Base-by-base conservation (phyloP, 163 green algal species). In the Scenedesmus sp. region DNA sequence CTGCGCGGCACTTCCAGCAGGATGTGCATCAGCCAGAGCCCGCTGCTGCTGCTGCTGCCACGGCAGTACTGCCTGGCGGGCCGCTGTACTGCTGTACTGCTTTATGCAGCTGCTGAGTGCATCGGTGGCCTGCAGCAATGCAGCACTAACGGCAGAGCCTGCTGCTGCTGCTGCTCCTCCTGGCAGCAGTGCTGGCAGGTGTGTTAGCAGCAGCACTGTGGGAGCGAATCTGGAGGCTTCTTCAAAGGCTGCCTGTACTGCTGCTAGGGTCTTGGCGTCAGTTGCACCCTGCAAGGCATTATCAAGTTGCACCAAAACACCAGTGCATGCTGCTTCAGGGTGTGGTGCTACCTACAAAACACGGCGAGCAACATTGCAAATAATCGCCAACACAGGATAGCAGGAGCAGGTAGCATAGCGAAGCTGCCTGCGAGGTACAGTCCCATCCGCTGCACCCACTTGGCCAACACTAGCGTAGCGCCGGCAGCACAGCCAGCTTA, bases 191-290 rank as follows among this genome's bases (percentile, higher is more conserved):
- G 89, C 92, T 64, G 92, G 91, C 73, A 96, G 60, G 79, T 95
- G 92, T 54, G 87, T 94, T 54, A 95, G 92, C 81, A 95, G 82
- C 82, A 96, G 88, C 76, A 92, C 60, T 23, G 66, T 93, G 55
- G 95, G 95, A 8, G 93, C 93, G 70, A 94, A 96, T 23, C 88
- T 55, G 3, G 93, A 92, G 12, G 94, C 95, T 70, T 93, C 92
- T 55, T 62, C 88, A 16, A 95, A 86, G 26, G 92, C 83, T 74
- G 87, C 90, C 54, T 88, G 16, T 13, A 96, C 52, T 26, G 92
- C 92, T 26, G 89, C 92, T 13, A 87, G 67, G 8, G 92, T 94
- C 77, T 93, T 92, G 77, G 82, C 88, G 16, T 94, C 85, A 18
- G 56, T 92, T 12, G 70, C 8, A 59, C 66, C 89, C 88, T 95